These are phyloP conservation scores for Leptographium galeiforme DNA, from an alignment of 2,329 filamentous ascomycete genomes.

Conservation along the genomic window DNA sequence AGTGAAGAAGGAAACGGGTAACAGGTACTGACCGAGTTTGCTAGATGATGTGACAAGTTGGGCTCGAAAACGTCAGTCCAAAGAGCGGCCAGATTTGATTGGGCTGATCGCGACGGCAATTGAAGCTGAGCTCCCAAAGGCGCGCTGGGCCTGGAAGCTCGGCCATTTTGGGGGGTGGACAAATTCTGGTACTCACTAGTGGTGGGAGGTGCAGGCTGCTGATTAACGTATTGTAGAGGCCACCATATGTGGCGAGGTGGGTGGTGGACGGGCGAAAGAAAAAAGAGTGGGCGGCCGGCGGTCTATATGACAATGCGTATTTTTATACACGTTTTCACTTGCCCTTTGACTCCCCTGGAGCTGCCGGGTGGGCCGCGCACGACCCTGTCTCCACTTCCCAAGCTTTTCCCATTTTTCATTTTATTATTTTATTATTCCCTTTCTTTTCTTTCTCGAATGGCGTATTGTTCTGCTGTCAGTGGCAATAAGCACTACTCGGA, in stretches of 20 bases:
- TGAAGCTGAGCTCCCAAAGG: not conserved
- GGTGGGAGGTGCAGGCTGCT: not conserved
- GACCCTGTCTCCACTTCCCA: constrained; percentile 4
- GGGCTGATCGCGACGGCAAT: not conserved
- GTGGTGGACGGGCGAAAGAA: constrained; percentile 4
- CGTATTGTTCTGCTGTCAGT: not conserved
- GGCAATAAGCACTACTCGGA: no score
- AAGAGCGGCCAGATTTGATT: not conserved
- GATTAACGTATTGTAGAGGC: not conserved
- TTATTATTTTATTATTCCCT: constrained; percentile 2
- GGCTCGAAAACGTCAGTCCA: not conserved
- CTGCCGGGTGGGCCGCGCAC: constrained; percentile 10
- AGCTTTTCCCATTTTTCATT: constrained; percentile 5
- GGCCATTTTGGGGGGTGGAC: not conserved
- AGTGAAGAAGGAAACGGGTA: no score
- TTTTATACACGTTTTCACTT: constrained; percentile 17
- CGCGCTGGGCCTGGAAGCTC: not conserved
- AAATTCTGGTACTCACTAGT: not conserved
- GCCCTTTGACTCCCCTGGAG: constrained; percentile 1
- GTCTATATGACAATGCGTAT: constrained; percentile 18
- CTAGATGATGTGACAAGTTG: not conserved
- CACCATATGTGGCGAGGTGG: not conserved
- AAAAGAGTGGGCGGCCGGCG: constrained; percentile 14
- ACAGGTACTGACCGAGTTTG: not conserved
- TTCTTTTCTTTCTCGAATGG: not conserved